These are phyloP conservation scores for Alternaria sp. DNA, from an alignment of 2,329 filamentous ascomycete genomes.

Conservation along the genomic window DNA sequence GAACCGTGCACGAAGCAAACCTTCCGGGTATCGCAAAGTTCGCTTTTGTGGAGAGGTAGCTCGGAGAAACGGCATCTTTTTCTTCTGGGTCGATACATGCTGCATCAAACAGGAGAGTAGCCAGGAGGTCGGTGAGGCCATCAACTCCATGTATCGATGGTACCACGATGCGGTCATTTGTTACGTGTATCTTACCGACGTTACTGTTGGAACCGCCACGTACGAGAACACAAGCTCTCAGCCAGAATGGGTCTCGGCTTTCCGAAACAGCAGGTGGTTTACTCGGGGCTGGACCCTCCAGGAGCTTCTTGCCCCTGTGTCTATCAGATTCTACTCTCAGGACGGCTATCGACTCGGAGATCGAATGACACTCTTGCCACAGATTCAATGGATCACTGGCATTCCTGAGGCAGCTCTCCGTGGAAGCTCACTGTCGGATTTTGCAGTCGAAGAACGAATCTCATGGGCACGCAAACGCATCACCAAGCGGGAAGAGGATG, in stretches of 20 bases:
- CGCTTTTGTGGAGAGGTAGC: neutral
- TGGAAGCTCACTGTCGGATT: neutral
- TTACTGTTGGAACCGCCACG: neutral
- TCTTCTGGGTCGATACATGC: neutral
- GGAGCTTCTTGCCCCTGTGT: neutral
- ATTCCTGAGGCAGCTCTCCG: neutral
- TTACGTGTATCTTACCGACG: neutral
- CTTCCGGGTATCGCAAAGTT: neutral
- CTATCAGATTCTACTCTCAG: neutral
- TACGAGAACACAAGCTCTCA: no score
- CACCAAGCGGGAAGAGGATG: neutral
- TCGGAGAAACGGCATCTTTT: neutral
- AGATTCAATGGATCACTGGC: neutral
- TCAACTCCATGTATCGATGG: neutral
- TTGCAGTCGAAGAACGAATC: neutral
- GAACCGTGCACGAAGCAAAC: neutral
- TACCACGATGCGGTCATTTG: neutral
- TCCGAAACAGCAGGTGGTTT: neutral
- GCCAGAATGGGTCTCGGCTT: no score
- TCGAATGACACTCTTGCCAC: neutral
- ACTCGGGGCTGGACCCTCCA: neutral
- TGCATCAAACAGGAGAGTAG: neutral
- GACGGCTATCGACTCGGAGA: neutral
- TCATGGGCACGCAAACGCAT: neutral
- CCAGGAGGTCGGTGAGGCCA: neutral